Evolutionary conservation across 495 filamentous ascomycete species (phyloP), one percentile per base, ranked within the genome.

Genomic region (Trichocladium uniseriatum): DNA sequence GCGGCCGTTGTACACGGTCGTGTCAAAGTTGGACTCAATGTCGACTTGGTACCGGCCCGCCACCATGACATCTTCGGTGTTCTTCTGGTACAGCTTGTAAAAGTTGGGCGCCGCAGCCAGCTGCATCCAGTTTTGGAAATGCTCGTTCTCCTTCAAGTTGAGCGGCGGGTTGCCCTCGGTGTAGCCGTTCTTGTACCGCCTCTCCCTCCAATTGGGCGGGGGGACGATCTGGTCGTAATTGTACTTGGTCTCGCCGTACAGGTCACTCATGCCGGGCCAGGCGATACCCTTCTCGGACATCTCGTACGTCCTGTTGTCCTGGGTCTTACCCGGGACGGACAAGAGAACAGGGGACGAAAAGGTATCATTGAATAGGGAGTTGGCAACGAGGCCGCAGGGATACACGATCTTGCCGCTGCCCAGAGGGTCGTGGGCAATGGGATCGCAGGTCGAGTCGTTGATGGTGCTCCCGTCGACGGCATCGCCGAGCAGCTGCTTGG

Each of bases 111-210:
- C 69, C n/a, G 90, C 92, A 24, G 92, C 92, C 2, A 94, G 92
- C 61, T 92, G 78, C 92, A 99, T 97, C 92, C 92, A 99, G 29
- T 96, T 89, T 72, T 95, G 89, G 61, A 99, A 95, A 27, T 76
- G 77, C 59, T 96, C 86, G 59, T 87, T 75, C 5, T 82, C 67
- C 34, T 79, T 69, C 9, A 95, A 60, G 53, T 88, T 65, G 0
- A 86, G 86, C 3, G 84, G 80, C 15, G 74, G 73, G n/a, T 71
- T 72, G 0, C 79, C 65, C 0, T 68, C 65, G 10, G 73, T 78
- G 57, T 96, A 96, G 38, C 73, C 71, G 32, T 79, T 60, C 11
- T 77, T 79, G 51, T 78, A 95, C 36, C 75, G 69, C 15, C 72
- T 49, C 13, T 67, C 57, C 92, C n/a, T n/a, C n/a, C 92, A 98